phyloP scores from a whole-genome alignment of 75 land plant species.

The Pinus albicaulis region DNA sequence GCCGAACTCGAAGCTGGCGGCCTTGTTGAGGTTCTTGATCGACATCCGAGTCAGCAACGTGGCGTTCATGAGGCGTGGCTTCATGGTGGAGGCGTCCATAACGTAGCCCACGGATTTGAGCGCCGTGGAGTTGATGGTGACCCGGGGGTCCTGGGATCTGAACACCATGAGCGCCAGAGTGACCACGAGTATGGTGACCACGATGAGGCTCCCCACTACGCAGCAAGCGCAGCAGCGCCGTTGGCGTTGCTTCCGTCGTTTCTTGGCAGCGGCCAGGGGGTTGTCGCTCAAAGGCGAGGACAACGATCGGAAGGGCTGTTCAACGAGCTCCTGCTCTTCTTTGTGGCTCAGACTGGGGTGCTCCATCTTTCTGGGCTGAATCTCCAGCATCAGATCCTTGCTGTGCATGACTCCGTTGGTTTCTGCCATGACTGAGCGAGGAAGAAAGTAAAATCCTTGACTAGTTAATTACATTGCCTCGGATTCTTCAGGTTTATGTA shows the following conservation, averaged over 20 bases:
- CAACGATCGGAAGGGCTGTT: background rate
- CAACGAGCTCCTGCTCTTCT: background rate
- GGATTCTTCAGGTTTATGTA: no score
- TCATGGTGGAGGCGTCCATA: background rate
- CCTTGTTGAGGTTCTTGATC: slow-evolving; percentile 43
- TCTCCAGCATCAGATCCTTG: background rate
- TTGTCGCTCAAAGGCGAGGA: background rate
- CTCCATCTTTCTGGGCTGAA: background rate
- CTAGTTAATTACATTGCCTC: no score
- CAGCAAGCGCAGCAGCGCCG: slow-evolving; percentile 12
- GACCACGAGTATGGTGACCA: slow-evolving; percentile 19
- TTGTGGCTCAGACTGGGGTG: background rate
- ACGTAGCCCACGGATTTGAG: background rate
- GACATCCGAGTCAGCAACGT: slow-evolving; percentile 21
- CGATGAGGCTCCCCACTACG: slow-evolving; percentile 18
- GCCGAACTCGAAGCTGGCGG: slow-evolving; percentile 28
- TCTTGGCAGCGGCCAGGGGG: no score
- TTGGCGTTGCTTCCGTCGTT: background rate
- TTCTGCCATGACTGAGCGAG: background rate
- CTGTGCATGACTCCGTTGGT: background rate
- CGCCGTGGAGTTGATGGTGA: slow-evolving; percentile 17
- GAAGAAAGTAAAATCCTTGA: no score
- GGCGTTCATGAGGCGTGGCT: slow-evolving; percentile 7
- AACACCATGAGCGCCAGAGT: slow-evolving; percentile 42
- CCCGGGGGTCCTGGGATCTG: slow-evolving; percentile 36